Conservation (phyloP, 441 rosid species). For the Populus tomentosa region DNA sequence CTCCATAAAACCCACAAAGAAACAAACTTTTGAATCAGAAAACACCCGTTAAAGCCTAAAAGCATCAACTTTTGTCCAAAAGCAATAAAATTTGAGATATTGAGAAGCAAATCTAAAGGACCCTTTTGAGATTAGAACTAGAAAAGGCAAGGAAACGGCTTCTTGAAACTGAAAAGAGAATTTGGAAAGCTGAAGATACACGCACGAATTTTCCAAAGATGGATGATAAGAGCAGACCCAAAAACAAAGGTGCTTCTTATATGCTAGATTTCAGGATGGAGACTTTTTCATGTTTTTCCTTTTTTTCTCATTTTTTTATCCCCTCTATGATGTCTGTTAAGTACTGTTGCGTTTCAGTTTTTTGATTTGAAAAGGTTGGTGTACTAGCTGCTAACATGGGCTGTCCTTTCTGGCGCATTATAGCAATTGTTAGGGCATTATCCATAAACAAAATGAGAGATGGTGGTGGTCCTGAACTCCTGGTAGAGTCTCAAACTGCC, state of each 20-base stretch:
- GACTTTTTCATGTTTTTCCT: neutral
- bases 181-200: neutral
- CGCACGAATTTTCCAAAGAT: neutral
- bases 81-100: neutral
- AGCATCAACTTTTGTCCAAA: neutral
- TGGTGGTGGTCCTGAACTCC: too few relatives aligned
- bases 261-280: neutral
- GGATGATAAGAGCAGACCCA: neutral
- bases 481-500: too few relatives aligned
- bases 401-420: too few relatives aligned
- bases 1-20: conserved; percentile 11
- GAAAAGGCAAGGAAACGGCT: neutral
- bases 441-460: too few relatives aligned
- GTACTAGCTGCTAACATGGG: too few relatives aligned
- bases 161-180: neutral
- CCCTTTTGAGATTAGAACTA: conserved; percentile 18
- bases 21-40: neutral
- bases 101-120: neutral
- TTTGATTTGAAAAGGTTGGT: too few relatives aligned
- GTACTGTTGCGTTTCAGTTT: too few relatives aligned
- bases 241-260: neutral
- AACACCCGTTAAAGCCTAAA: neutral
- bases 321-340: too few relatives aligned
- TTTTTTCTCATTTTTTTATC: too few relatives aligned
- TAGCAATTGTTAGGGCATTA: too few relatives aligned